These are phyloP conservation scores for Bryoerythrophyllum caledonicum DNA, from an alignment of 225 moss, liverwort and hornwort species.

Conservation along the genomic window DNA sequence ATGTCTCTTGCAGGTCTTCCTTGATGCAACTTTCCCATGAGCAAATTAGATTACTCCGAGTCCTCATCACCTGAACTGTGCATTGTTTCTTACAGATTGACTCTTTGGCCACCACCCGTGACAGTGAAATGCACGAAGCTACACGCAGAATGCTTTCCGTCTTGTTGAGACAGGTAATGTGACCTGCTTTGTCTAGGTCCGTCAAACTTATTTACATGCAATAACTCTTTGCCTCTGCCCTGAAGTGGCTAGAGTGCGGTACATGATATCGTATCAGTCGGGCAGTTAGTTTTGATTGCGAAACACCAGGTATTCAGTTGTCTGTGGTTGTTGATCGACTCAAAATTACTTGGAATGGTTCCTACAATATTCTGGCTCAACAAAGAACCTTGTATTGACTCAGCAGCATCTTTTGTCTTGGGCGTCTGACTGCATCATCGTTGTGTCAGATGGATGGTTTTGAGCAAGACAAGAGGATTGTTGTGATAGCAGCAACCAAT, in stretches of 20 bases:
- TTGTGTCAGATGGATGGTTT: slow-evolving; percentile 72
- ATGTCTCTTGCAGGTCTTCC: background rate
- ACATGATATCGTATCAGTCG: background rate
- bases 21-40: background rate
- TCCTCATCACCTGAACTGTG: background rate
- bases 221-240: background rate
- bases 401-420: slow-evolving; percentile 3
- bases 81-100: slow-evolving; percentile 49
- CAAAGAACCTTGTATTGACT: background rate
- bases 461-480: slow-evolving; percentile 71
- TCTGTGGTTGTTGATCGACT: background rate
- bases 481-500: slow-evolving; percentile 86
- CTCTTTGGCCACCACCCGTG: slow-evolving; percentile 73
- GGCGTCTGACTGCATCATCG: background rate
- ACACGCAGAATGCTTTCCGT: slow-evolving; percentile 79
- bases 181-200: slow-evolving; percentile 14
- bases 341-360: background rate
- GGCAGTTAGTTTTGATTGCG: background rate
- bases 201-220: background rate
- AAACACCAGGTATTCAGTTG: background rate
- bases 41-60: background rate
- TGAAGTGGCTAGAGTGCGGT: background rate
- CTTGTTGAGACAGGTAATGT: slow-evolving; percentile 60
- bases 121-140: slow-evolving; percentile 88
- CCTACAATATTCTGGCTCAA: background rate